phyloP scores from a whole-genome alignment of 148 eudicot species.

The Cornus controversa region DNA sequence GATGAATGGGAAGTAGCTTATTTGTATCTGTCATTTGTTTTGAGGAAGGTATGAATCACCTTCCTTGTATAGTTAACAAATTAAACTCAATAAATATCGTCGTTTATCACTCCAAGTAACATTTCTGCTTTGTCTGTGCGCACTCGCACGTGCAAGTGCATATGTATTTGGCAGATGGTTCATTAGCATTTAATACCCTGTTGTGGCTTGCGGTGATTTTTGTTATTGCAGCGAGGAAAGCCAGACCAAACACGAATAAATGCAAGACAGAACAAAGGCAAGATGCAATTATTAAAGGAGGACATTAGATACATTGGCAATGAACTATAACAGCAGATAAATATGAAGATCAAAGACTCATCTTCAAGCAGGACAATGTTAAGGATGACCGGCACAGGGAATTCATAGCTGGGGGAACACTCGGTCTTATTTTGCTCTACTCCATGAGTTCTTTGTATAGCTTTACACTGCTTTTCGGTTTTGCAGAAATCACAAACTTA shows the following conservation, averaged over 20 bases:
- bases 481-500: not conserved
- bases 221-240: conserved; percentile 64
- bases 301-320: conserved; percentile 46
- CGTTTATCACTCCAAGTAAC: not conserved
- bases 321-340: not conserved
- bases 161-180: not conserved
- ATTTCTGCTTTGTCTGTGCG: not conserved
- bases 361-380: not conserved
- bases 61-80: not conserved
- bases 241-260: conserved; percentile 45
- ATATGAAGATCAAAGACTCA: not conserved
- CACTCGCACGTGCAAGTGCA: too few species aligned
- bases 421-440: not conserved
- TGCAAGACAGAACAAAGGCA: conserved; percentile 59
- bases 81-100: not conserved
- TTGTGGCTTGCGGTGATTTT: not conserved
- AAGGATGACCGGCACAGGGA: not conserved
- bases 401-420: not conserved
- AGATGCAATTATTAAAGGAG: conserved; percentile 59
- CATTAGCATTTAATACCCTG: not conserved
- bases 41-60: conserved; percentile 65
- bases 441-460: not conserved
- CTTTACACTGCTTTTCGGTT: not conserved
- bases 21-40: conserved; percentile 76
- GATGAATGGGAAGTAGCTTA: conserved; percentile 99